Evolutionary conservation across 495 filamentous ascomycete genomes (phyloP).

Genomic region (Neurospora sp.): DNA sequence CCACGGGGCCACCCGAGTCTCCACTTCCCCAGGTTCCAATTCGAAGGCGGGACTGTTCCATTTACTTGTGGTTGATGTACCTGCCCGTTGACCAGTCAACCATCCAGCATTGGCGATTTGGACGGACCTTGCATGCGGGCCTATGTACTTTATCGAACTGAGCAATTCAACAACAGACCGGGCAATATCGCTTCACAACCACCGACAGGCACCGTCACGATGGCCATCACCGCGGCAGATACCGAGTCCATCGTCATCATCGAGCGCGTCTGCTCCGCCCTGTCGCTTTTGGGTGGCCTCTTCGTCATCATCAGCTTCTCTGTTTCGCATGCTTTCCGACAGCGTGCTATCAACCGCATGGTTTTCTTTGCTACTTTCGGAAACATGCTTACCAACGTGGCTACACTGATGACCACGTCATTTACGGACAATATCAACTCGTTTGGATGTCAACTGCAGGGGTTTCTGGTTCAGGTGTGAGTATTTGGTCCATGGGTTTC

Average conservation of each 20-base stretch:
- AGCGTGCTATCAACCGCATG: constrained; percentile 74
- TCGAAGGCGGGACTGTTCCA: neutral
- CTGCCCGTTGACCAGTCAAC: neutral
- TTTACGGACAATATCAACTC: constrained; percentile 38
- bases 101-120: neutral
- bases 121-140: neutral
- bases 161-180: neutral
- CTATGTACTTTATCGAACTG: neutral
- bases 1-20: neutral
- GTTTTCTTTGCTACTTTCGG: constrained; percentile 80
- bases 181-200: neutral
- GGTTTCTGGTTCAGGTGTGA: constrained; percentile 62
- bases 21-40: neutral
- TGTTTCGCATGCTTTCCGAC: constrained; percentile 46
- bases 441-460: constrained; percentile 64
- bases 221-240: neutral
- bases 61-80: neutral
- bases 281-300: constrained; percentile 62
- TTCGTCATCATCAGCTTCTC: constrained; percentile 69
- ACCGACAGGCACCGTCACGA: neutral
- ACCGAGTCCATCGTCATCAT: constrained; percentile 45
- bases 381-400: constrained; percentile 72
- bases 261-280: constrained; percentile 55
- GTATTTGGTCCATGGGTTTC: constrained; percentile 6
- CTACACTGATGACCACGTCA: constrained; percentile 58